Percentiles rank a stretch among this genome's conserved stretches.
These are phyloP conservation scores for Osmozyma mogii DNA, from an alignment of 805 yeast genomes.

Conservation along the genomic window DNA sequence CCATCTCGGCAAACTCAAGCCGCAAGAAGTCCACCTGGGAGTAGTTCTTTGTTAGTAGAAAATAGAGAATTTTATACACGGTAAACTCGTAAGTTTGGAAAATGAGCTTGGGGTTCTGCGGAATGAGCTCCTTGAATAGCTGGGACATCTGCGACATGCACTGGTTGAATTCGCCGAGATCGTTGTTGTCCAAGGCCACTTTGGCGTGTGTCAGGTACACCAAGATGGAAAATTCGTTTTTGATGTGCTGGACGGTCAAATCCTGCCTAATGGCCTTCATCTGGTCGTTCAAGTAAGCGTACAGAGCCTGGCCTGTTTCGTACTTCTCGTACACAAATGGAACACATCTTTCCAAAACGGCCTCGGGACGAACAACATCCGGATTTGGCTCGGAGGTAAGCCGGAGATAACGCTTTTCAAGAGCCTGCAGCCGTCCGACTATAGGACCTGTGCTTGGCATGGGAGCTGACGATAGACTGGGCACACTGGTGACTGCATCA, in stretches of 20 bases:
- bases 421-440: constrained; percentile 53
- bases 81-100: constrained; percentile 46
- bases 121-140: constrained; percentile 41
- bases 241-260: constrained; percentile 82
- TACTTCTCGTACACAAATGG: constrained; percentile 47
- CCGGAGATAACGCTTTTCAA: constrained; percentile 77
- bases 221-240: constrained; percentile 62
- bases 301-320: constrained; percentile 37
- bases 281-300: constrained; percentile 80
- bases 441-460: constrained; percentile 18
- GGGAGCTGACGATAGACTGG: constrained; percentile 2
- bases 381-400: constrained; percentile 92
- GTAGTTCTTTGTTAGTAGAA: constrained; percentile 62
- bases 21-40: constrained; percentile 43
- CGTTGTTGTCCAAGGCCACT: constrained; percentile 75
- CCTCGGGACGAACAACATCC: constrained; percentile 65
- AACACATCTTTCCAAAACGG: constrained; percentile 51
- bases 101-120: constrained; percentile 21
- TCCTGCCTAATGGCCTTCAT: constrained; percentile 91
- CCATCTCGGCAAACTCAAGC: constrained; percentile 5
- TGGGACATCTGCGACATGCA: constrained; percentile 76
- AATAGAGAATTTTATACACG: constrained; percentile 66
- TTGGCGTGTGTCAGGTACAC: constrained; percentile 86
- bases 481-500: constrained; percentile 1
- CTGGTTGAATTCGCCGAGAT: constrained; percentile 91